Evolutionary conservation across 2,329 filamentous ascomycete species (phyloP), one percentile per base, ranked within the genome.

Genomic region (Fusarium albidum): DNA sequence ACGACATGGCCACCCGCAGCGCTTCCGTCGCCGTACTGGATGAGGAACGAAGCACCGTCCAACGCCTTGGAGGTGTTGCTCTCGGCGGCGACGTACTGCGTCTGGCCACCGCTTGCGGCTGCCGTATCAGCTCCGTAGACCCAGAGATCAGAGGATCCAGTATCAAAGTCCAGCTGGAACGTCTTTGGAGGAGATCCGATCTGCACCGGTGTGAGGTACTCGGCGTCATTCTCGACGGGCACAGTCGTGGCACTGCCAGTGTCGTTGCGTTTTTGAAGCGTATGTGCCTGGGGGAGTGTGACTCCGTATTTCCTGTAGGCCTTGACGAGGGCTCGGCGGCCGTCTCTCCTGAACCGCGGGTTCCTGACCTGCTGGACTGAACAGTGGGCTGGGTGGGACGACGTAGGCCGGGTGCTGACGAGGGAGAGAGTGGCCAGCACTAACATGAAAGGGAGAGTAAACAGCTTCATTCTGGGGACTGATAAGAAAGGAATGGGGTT

Each of bases 61-160:
- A 79, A 48, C 52, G 70, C 63, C 49, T 71, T 53, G 3, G 76
- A 70, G 2, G 74, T 74, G n/a, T 69, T 72, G 32, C 75, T 78
- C 29, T 71, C 63, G 15, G 54, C 57, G 1, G 76, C 72, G 37
- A 75, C 62, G 59, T 76, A 80, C 14, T 71, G 42, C 8, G 67
- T 63, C 39, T 79, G 77, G 3, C 75, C 76, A 17, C 68, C 49
- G 25, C 59, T 67, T 1, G 75, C 64, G 43, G 76, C 61, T 33
- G 71, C 68, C 31, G 73, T 79, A 51, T 77, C 74, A 17, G 77
- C 73, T 39, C 75, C 78, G 61, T 79, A 79, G 2, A 81, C 78
- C 78, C 78, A 79, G 14, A 79, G 67, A 44, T 80, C 77, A 4
- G 77, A 75, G 1, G 76, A 79, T 0, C 77, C 78, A 0, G 78